phyloP scores from a whole-genome alignment of 768 basidiomycete genomes.

The Russula ochroleuca region DNA sequence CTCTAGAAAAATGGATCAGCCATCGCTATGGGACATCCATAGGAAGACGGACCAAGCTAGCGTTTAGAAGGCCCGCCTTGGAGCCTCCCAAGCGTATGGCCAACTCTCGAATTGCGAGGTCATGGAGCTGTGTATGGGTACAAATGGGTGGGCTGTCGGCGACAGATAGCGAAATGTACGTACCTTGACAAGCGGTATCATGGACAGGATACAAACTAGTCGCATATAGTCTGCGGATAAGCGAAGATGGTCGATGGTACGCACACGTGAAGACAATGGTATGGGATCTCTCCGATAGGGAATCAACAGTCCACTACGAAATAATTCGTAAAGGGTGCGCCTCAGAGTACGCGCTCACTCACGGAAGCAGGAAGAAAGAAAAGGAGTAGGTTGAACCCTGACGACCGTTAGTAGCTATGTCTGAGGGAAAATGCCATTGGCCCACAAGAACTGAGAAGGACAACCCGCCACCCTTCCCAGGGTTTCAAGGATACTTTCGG shows the following conservation, averaged over 20 bases:
- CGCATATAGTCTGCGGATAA: not conserved
- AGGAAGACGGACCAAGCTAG: constrained; percentile 56
- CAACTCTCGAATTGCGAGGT: constrained; percentile 69
- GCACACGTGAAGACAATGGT: constrained; percentile 59
- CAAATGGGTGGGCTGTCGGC: not conserved
- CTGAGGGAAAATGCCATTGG: not conserved
- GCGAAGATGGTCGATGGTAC: constrained; percentile 27
- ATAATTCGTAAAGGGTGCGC: constrained; percentile 2
- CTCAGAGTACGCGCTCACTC: constrained; percentile 29
- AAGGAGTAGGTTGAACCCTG: constrained; percentile 70
- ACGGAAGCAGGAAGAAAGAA: constrained; percentile 67
- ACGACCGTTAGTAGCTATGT: not conserved
- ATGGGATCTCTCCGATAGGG: constrained; percentile 45
- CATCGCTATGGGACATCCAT: not conserved
- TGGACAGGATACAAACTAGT: constrained; percentile 59
- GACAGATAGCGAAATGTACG: constrained; percentile 9
- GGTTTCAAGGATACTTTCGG: constrained; percentile 20
- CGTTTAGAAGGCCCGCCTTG: constrained; percentile 75
- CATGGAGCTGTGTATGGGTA: constrained; percentile 53
- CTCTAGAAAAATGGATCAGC: constrained; percentile 42
- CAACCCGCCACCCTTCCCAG: constrained; percentile 50
- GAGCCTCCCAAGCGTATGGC: constrained; percentile 71
- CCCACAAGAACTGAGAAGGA: constrained; percentile 55
- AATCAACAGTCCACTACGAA: constrained; percentile 52
- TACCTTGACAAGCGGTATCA: constrained; percentile 78